Base-by-base conservation (phyloP, 2,329 filamentous ascomycete genomes). In the Celoporthe dispersa region DNA sequence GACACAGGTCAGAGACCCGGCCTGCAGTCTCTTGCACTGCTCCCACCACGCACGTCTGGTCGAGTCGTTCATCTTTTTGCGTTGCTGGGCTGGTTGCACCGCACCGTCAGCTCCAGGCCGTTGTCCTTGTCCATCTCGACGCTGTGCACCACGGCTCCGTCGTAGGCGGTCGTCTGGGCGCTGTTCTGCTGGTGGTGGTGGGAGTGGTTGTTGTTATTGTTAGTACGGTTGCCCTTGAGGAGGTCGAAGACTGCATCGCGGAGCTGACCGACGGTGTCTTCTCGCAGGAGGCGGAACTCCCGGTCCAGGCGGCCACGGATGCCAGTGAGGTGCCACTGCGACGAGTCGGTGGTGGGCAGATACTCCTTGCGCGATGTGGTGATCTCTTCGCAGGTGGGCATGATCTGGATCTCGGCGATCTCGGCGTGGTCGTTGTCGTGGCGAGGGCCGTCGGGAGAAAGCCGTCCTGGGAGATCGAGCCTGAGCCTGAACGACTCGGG, bases 201-300 rank as follows among this genome's bases (percentile, higher is more conserved):
- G 4, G 7, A 11, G 37, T 39, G 51, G 1, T 57, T 69, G 61
- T 68, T 73, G 22, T 53, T 35, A 51, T 12, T 33, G 31, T 61
- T 39, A 9, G 66, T 60, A 28, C 75, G 77, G 25, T 82, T 76
- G 2, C 72, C 71, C 3, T 82, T 75, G 12, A 84, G 76, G 64
- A 84, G 78, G 33, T 80, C 72, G 53, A 80, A 79, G 2, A 86
- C 81, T 0, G 81, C 81, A 73, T 88, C 84, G 51, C 85, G 80
- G 5, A 89, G 78, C 69, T 87, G 83, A 0, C 85, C 85, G 2
- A 88, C 79, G 0, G 83, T 86, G 72, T 89, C 86, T 75, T 88
- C 85, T 2, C 87, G 81, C 1, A 88, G 75, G 0, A 89, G 81
- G 22, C 87, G 82, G 64, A 89, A 89, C 67, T 88, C 83, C 68